Evolutionary conservation across 208 protist species (phyloP).

Genomic region (Leishmania major): DNA sequence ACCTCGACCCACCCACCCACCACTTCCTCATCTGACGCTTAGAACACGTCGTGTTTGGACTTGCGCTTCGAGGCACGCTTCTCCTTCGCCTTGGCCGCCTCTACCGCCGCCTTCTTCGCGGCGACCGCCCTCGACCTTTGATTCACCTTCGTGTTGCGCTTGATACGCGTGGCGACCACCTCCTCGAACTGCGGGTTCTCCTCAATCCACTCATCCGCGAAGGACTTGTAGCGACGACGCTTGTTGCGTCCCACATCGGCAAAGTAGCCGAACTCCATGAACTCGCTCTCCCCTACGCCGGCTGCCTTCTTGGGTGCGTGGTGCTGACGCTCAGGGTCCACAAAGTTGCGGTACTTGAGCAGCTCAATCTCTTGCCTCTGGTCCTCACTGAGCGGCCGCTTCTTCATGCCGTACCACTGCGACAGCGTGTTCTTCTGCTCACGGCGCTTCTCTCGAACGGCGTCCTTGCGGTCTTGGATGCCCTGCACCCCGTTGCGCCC

Average conservation of each 20-base stretch:
- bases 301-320: conserved; percentile 78
- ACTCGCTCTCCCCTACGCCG: conserved; percentile 47
- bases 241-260: conserved; percentile 79
- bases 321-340: conserved; percentile 76
- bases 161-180: conserved; percentile 69
- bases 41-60: conserved; percentile 35
- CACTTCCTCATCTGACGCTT: background rate
- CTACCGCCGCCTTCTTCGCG: conserved; percentile 52
- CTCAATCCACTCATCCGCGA: conserved; percentile 90
- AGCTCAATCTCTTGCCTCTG: conserved; percentile 83
- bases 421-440: conserved; percentile 80
- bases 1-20: background rate
- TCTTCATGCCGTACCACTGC: conserved; percentile 91
- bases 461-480: conserved; percentile 72
- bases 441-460: conserved; percentile 56
- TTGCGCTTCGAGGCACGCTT: conserved; percentile 60
- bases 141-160: conserved; percentile 78
- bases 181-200: conserved; percentile 84
- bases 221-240: conserved; percentile 76
- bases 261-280: conserved; percentile 90
- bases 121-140: conserved; percentile 67
- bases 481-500: conserved; percentile 69
- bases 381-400: conserved; percentile 48
- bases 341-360: conserved; percentile 89
- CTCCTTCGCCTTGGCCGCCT: conserved; percentile 60